Evolutionary conservation across 768 basidiomycete species (phyloP).

Genomic region (Naematelia aurantialba): DNA sequence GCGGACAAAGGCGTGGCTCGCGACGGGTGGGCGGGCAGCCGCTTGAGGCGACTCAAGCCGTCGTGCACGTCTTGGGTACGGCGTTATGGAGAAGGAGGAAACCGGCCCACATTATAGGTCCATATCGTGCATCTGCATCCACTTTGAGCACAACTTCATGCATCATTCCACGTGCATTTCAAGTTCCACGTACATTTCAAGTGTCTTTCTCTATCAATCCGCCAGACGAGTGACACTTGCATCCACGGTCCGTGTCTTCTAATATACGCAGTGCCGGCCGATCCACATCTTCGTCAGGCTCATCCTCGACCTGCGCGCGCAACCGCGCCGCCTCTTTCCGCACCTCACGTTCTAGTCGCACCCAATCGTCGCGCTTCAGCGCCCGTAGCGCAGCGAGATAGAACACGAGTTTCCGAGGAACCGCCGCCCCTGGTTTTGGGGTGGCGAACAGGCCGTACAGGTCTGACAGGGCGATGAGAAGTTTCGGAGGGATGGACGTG

Average conservation of each 20-base stretch:
- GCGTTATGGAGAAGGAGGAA: no score
- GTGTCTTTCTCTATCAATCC: background rate
- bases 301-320: conserved; percentile 10
- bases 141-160: background rate
- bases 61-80: background rate
- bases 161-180: background rate
- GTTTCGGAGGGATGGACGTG: conserved; percentile 10
- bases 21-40: conserved; percentile 60
- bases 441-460: conserved; percentile 21
- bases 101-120: no score
- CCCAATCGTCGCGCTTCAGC: conserved; percentile 29
- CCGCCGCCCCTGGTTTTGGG: conserved; percentile 22
- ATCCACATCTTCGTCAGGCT: conserved; percentile 4
- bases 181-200: background rate
- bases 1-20: conserved; percentile 85
- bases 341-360: conserved; percentile 24
- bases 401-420: conserved; percentile 32
- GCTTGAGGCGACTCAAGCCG: background rate
- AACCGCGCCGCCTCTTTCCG: conserved; percentile 26
- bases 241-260: background rate
- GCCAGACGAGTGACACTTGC: background rate
- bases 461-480: conserved; percentile 26
- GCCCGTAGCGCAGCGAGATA: conserved; percentile 27
- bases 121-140: conserved; percentile 2
- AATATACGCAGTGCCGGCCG: background rate